phyloP scores from a whole-genome alignment of 148 eudicot genomes.

The Fallopia convolvulus region DNA sequence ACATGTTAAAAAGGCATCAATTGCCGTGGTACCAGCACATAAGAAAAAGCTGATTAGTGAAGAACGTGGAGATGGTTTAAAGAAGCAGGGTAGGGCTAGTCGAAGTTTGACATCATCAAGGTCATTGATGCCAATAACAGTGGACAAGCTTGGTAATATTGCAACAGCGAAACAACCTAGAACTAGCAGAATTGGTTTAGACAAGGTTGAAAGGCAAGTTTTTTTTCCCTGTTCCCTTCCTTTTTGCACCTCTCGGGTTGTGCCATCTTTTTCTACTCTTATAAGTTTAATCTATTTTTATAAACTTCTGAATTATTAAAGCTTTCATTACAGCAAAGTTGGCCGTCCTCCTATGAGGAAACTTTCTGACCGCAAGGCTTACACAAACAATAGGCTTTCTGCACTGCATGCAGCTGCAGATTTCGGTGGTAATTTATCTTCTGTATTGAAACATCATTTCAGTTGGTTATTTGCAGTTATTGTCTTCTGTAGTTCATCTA shows the following conservation, averaged over 20 bases:
- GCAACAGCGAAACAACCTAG: constrained; percentile 60
- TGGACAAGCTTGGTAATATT: constrained; percentile 39
- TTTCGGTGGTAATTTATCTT: constrained; percentile 38
- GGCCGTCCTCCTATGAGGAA: constrained; percentile 55
- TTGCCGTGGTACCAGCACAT: constrained; percentile 35
- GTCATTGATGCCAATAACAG: constrained; percentile 29
- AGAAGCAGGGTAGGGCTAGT: constrained; percentile 65
- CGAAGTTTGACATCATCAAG: constrained; percentile 45
- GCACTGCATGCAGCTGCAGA: constrained; percentile 39
- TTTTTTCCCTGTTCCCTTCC: not conserved
- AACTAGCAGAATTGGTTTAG: constrained; percentile 39
- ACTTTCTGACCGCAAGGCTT: constrained; percentile 58
- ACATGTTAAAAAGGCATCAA: constrained; percentile 42
- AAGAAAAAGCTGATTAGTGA: constrained; percentile 42
- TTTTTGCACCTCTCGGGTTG: not conserved
- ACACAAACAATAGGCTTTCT: constrained; percentile 44
- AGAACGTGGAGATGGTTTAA: constrained; percentile 43
- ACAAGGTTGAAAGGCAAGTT: constrained; percentile 49
- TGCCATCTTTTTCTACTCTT: constrained; percentile 1
- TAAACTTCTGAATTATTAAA: not conserved
- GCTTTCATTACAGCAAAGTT: constrained; percentile 35
- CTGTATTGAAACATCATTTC: constrained; percentile 5
- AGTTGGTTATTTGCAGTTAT: not conserved
- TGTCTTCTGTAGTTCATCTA: constrained; percentile 9
- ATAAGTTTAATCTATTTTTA: not conserved